Conservation (phyloP, 2,329 filamentous ascomycete species). For the Claviceps sp. region DNA sequence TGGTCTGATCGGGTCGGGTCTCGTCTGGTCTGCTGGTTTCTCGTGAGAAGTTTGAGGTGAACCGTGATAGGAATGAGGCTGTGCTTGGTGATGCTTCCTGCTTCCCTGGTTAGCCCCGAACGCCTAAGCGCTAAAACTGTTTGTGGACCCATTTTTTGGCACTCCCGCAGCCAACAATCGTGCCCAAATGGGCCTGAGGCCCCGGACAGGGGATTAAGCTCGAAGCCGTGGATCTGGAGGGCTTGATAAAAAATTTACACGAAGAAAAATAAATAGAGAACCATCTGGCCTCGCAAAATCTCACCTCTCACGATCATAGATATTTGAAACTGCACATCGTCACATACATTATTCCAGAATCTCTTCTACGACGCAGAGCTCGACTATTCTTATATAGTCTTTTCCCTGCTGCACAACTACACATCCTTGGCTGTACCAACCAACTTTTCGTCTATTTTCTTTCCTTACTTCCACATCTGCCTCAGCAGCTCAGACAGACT, state of each 20-base stretch:
- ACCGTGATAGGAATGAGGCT: not conserved
- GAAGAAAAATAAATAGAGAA: not conserved
- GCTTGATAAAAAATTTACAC: not conserved
- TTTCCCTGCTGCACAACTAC: not conserved
- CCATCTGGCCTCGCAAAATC: not conserved
- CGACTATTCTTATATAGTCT: not conserved
- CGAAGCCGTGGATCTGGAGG: too few relatives aligned
- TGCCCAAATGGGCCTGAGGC: not conserved
- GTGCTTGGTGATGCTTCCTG: not conserved
- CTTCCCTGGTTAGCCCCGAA: not conserved
- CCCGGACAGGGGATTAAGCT: not conserved
- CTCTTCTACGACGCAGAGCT: not conserved
- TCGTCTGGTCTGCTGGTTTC: not conserved
- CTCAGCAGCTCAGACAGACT: conserved; percentile 4
- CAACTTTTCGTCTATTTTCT: not conserved
- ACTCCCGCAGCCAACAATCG: not conserved
- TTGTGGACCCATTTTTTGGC: not conserved
- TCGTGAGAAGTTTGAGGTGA: not conserved
- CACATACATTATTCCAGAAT: not conserved
- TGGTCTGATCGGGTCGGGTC: too few relatives aligned
- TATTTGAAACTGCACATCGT: not conserved
- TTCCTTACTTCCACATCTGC: not conserved
- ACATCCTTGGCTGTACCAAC: not conserved
- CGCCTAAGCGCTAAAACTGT: not conserved
- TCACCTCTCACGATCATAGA: not conserved